Conservation (phyloP, 2,329 filamentous ascomycete genomes). For the Rutstroemia sp. region DNA sequence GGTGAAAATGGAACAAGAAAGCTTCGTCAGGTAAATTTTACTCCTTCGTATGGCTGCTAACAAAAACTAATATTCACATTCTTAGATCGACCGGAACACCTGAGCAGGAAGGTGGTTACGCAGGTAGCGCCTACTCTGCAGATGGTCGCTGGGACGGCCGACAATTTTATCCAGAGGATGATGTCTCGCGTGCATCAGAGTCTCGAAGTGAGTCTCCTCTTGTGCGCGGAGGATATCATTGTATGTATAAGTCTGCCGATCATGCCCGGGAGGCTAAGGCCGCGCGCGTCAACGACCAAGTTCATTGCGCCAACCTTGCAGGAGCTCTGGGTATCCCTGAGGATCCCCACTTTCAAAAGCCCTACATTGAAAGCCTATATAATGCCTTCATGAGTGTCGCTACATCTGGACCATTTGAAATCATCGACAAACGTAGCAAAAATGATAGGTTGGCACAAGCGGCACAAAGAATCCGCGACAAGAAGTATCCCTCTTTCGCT, state of each 20-base stretch:
- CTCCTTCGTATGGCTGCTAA: too few relatives aligned
- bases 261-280: not conserved
- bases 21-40: too few relatives aligned
- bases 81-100: too few relatives aligned
- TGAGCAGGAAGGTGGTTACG: too few relatives aligned
- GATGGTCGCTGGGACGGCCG: too few relatives aligned
- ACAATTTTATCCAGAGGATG: too few relatives aligned
- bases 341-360: not conserved
- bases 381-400: slow-evolving; percentile 14
- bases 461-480: slow-evolving; percentile 9
- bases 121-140: too few relatives aligned
- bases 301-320: not conserved
- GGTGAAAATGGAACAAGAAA: not conserved
- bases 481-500: slow-evolving; percentile 2
- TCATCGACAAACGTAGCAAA: slow-evolving; percentile 19
- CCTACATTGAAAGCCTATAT: slow-evolving; percentile 10
- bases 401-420: not conserved
- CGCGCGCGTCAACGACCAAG: not conserved
- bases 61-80: too few relatives aligned
- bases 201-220: not conserved
- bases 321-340: not conserved
- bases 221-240: not conserved
- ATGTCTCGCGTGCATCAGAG: not conserved
- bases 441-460: slow-evolving; percentile 15
- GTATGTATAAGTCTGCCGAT: not conserved